Conservation (phyloP, 73 alveolate genomes). For the Tetrahymena thermophila region DNA sequence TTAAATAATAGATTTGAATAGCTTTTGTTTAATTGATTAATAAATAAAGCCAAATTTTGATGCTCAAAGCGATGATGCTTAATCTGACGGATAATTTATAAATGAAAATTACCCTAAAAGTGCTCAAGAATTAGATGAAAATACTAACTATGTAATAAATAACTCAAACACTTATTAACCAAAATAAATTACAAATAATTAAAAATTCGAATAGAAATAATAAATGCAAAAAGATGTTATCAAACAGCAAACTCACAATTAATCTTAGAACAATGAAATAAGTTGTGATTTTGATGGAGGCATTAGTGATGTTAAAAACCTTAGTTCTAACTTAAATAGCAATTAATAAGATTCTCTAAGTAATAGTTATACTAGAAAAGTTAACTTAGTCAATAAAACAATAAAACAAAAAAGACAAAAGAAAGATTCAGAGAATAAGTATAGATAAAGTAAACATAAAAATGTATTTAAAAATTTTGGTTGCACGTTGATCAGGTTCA, state of each 20-base stretch:
- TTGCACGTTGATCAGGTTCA: background rate
- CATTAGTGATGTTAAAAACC: background rate
- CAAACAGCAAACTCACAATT: too few relatives aligned
- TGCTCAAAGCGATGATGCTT: background rate
- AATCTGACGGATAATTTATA: background rate
- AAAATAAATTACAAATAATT: background rate
- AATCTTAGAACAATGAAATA: too few relatives aligned
- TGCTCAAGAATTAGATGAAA: background rate
- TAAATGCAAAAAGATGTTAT: too few relatives aligned
- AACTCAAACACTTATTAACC: background rate
- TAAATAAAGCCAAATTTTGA: background rate
- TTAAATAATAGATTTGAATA: too few relatives aligned
- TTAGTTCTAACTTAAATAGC: background rate
- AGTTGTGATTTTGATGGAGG: background rate
- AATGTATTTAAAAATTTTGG: background rate
- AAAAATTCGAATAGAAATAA: too few relatives aligned
- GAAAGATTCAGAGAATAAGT: background rate
- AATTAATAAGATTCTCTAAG: background rate
- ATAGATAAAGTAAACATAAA: background rate
- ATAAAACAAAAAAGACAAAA: background rate
- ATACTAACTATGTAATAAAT: background rate
- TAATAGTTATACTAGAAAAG: background rate
- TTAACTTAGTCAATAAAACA: background rate
- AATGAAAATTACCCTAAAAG: background rate
- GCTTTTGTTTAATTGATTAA: background rate